A percentile compares a stretch with the other conserved stretches of the same genome.
Evolutionary conservation across 2,329 filamentous ascomycete species (phyloP).

Genomic region (Ramichloridium luteum): DNA sequence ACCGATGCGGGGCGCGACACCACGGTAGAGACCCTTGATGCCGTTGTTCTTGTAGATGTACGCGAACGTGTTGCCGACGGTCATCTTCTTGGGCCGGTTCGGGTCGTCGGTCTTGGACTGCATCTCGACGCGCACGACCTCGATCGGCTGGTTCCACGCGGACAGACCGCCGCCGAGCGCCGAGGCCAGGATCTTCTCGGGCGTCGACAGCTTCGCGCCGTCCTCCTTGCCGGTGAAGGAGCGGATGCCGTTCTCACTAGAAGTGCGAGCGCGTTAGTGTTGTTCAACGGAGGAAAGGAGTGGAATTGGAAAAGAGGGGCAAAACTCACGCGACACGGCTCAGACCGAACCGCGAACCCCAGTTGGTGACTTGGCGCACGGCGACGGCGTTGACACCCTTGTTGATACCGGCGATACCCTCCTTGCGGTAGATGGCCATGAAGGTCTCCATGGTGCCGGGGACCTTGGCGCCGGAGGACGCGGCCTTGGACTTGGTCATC

Average conservation of each 20-base stretch:
- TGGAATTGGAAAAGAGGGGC: neutral
- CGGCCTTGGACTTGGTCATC: conserved; percentile 96
- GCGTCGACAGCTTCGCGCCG: conserved; percentile 53
- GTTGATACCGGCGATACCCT: conserved; percentile 94
- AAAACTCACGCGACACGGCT: conserved; percentile 57
- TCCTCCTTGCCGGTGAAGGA: conserved; percentile 65
- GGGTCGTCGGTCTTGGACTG: conserved; percentile 98
- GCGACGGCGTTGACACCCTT: conserved; percentile 97
- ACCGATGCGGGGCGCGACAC: conserved; percentile 85
- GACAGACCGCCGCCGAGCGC: conserved; percentile 83
- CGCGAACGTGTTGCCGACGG: conserved; percentile 63
- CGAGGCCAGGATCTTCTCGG: conserved; percentile 82
- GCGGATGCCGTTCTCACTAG: conserved; percentile 68
- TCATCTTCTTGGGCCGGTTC: conserved; percentile 98
- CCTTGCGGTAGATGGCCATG: conserved; percentile 89
- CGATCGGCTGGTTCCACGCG: conserved; percentile 99
- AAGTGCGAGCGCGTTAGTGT: neutral
- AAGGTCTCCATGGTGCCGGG: conserved; percentile 91
- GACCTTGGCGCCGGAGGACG: conserved; percentile 67
- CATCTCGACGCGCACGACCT: conserved; percentile 99
- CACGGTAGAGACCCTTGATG: conserved; percentile 84
- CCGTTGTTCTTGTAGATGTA: conserved; percentile 93
- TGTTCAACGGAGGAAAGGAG: neutral
- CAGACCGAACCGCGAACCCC: conserved; percentile 91
- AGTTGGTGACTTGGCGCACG: conserved; percentile 98